Base-by-base conservation (phyloP, 1,139 yeast genomes). In the Pichia sp. region DNA sequence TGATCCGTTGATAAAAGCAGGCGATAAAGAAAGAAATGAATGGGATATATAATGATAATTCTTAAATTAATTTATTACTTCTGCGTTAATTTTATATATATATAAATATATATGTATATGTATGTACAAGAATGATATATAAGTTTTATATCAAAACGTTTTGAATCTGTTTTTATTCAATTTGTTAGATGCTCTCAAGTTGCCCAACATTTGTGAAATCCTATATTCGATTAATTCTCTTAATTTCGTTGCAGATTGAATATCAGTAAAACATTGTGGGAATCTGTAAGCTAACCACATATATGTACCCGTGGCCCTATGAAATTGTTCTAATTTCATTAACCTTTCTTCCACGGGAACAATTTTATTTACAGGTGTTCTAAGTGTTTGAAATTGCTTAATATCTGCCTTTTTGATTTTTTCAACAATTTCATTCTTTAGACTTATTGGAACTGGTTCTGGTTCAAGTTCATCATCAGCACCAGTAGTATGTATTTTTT, bases 201-300 rank as follows among this genome's bases (percentile, higher is more conserved):
- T 69, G 31, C 68, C 68, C 48, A 82, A 65, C 60, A 80, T 82
- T 54, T 80, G 82, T 52, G 76, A 75, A 39, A 84, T 82, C 48
- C 82, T 69, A 58, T 77, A 73, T 57, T 84, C 92, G 38, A 82
- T 74, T 53, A 82, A 62, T 27, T 75, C 67, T 59, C 84, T 83
- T 55, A 87, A 64, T 48, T 84, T 86, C 35, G 65, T 64, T 0
- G 96, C 95, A 42, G 89, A 78, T 48, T 82, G 85, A 28, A 79
- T 70, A 59, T 87, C 96, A 11, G 84, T 75, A 56, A 89, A 85
- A 43, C 81, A 71, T 33, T 82, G 78, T 0, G 97, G 96, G 70
- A 85, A 90, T 58, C 97, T 66, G 60, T 87, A 92, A 49, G 87
- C 74, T 51, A 92, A 70, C 98, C 98, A 92, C 61, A 87, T 67